Base-by-base conservation (phyloP, 2,329 filamentous ascomycete species). In the Neonectria faginata region DNA sequence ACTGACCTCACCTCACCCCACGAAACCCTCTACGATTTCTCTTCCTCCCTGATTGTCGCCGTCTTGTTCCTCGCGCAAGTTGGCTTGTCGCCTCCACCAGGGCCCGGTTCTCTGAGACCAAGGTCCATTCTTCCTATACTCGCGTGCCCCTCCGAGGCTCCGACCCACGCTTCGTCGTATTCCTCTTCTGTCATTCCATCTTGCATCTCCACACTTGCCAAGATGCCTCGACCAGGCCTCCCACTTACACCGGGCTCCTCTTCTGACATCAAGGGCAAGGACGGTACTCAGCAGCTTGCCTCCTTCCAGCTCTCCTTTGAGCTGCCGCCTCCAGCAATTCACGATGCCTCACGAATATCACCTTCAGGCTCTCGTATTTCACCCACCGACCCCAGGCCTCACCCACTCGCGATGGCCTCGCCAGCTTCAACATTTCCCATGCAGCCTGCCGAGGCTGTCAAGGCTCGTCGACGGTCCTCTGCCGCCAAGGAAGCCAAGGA, bases 211-310 rank as follows among this genome's bases (percentile, higher is more conserved):
- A 58, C 45, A 58, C 64, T 57, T 65, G 52, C 55, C 65, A 70
- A 63, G 58, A 79, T 79, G 77, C 76, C 77, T 67, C 76, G 71
- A 53, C 76, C 77, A 33, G 67, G 65, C 8, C 69, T 78, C 42
- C 92, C 91, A 48, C 92, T 90, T 47, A 97, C 93, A 53, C 93
- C 93, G 44, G 89, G 88, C 57, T 92, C 92, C 11, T 95, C 92
- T 36, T 91, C 91, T 55, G 93, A 96, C 75, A 92, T 96, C 76
- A 87, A 88, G 61, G 90, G 88, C 68, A 89, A 92, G 78, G 89
- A 91, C 78, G 88, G 88, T 65, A 82, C 84, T n/a, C 83, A 84
- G 54, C 85, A 87, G 65, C 84, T 90, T 50, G 80, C 84, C 44
- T 82, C 85, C 42, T 81, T 91, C 25, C 92, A 93, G 72, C 83